Evolutionary conservation across 371 early-diverging fungal genomes (phyloP).

Genomic region (Gilbertella persicaria): DNA sequence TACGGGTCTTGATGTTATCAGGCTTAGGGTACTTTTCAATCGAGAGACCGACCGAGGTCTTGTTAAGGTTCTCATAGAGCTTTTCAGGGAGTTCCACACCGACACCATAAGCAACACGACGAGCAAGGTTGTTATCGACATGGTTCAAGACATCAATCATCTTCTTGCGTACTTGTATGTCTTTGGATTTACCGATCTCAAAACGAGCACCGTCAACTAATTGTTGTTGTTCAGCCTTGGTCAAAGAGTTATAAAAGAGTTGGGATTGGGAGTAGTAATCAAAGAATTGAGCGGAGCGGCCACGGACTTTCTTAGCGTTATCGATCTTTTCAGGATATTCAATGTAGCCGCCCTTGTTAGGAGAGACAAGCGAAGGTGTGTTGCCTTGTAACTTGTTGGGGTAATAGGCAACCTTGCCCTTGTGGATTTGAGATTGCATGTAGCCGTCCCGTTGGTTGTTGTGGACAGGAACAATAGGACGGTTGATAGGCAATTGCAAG

Average conservation of each 20-base stretch:
- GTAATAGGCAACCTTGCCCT: slow-evolving; percentile 19
- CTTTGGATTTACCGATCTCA: slow-evolving; percentile 38
- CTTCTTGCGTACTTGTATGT: slow-evolving; percentile 32
- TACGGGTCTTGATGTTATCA: slow-evolving; percentile 30
- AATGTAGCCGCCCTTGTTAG: slow-evolving; percentile 20
- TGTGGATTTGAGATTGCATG: slow-evolving; percentile 19
- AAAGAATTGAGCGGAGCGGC: slow-evolving; percentile 29
- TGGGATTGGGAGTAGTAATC: slow-evolving; percentile 46
- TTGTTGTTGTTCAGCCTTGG: slow-evolving; percentile 38
- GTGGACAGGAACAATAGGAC: slow-evolving; percentile 36
- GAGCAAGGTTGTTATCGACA: slow-evolving; percentile 44
- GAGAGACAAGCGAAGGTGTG: slow-evolving; percentile 16
- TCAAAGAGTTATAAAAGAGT: slow-evolving; percentile 45
- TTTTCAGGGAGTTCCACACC: slow-evolving; percentile 33
- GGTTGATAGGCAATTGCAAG: slow-evolving; percentile 56
- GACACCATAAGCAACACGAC: slow-evolving; percentile 37
- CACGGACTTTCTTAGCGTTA: slow-evolving; percentile 19
- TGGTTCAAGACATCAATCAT: slow-evolving; percentile 41
- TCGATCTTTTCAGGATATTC: slow-evolving; percentile 20
- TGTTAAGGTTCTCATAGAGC: slow-evolving; percentile 22
- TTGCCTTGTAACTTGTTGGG: slow-evolving; percentile 20
- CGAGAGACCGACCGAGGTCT: slow-evolving; percentile 28
- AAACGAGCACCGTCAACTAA: slow-evolving; percentile 42
- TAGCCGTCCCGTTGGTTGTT: slow-evolving; percentile 61
- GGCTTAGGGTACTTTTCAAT: slow-evolving; percentile 38